Evolutionary conservation across 495 filamentous ascomycete genomes (phyloP).

Genomic region (Hypoxylon lienhwacheense): DNA sequence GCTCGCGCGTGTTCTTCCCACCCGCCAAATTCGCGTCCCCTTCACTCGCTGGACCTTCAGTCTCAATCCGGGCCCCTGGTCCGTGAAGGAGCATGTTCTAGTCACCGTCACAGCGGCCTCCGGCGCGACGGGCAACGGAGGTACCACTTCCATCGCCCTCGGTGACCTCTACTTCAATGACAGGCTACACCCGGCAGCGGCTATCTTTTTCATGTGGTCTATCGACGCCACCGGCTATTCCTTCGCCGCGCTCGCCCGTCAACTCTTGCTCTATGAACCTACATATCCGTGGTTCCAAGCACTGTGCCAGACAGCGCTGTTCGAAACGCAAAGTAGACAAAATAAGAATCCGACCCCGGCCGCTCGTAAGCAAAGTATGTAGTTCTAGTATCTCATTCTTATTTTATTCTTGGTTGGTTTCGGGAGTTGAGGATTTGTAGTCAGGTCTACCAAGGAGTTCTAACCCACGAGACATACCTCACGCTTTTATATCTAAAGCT

Average conservation of each 20-base stretch:
- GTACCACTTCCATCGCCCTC: slow-evolving; percentile 53
- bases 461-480: no score
- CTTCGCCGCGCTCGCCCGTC: slow-evolving; percentile 56
- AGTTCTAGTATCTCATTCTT: no score
- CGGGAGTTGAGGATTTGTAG: no score
- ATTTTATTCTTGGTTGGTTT: no score
- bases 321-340: slow-evolving; percentile 57
- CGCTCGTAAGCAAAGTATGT: slow-evolving; percentile 56
- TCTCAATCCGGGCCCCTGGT: slow-evolving; percentile 60
- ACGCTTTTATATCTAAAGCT: no score
- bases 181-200: slow-evolving; percentile 52
- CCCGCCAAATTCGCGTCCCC: slow-evolving; percentile 49
- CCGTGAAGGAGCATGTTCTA: slow-evolving; percentile 60
- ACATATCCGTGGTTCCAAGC: slow-evolving; percentile 55
- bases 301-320: slow-evolving; percentile 58
- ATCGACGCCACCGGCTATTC: slow-evolving; percentile 59
- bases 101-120: slow-evolving; percentile 58
- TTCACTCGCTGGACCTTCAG: slow-evolving; percentile 53
- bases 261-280: slow-evolving; percentile 58
- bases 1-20: slow-evolving; percentile 53
- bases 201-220: slow-evolving; percentile 61
- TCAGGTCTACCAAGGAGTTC: no score
- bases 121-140: slow-evolving; percentile 56
- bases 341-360: slow-evolving; percentile 51
- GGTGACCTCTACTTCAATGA: slow-evolving; percentile 57